Percentiles rank a stretch among this genome's conserved stretches.
phyloP scores from a whole-genome alignment of 352 stramenopile species.

The Blastocystis sp. region DNA sequence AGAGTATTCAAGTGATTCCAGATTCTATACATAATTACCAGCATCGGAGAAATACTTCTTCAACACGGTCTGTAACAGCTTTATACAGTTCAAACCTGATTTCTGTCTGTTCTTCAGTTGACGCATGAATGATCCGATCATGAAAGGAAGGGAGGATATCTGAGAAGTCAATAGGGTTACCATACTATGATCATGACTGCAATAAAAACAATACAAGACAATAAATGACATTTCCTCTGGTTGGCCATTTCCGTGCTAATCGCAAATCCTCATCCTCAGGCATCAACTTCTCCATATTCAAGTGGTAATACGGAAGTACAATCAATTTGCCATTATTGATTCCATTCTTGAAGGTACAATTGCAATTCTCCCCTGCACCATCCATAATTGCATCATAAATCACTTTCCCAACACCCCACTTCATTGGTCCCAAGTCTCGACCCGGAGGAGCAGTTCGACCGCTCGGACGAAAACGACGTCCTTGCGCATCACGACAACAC shows the following conservation, averaged over 20 bases:
- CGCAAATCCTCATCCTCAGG: slow-evolving; percentile 78
- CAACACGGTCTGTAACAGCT: slow-evolving; percentile 81
- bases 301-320: slow-evolving; percentile 81
- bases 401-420: slow-evolving; percentile 82
- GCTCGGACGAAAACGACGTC: slow-evolving; percentile 73
- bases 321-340: slow-evolving; percentile 69
- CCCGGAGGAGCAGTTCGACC: slow-evolving; percentile 75
- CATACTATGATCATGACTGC: slow-evolving; percentile 75
- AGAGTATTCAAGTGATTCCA: slow-evolving; percentile 17
- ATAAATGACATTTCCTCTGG: neutral
- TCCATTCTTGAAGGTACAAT: neutral
- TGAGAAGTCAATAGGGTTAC: slow-evolving; percentile 77
- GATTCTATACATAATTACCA: neutral
- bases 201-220: slow-evolving; percentile 74
- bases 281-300: slow-evolving; percentile 82
- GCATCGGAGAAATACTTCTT: slow-evolving; percentile 70
- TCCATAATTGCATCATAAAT: slow-evolving; percentile 77
- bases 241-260: slow-evolving; percentile 73
- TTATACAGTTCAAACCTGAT: slow-evolving; percentile 78
- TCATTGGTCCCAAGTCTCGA: slow-evolving; percentile 79
- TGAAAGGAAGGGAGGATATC: slow-evolving; percentile 21
- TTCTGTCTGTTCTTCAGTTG: slow-evolving; percentile 73
- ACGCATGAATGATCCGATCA: slow-evolving; percentile 69
- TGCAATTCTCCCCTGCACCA: slow-evolving; percentile 65
- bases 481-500: slow-evolving; percentile 20